Base-by-base conservation (phyloP, 176 grass and related monocot species). In the Musa troglodytarum region DNA sequence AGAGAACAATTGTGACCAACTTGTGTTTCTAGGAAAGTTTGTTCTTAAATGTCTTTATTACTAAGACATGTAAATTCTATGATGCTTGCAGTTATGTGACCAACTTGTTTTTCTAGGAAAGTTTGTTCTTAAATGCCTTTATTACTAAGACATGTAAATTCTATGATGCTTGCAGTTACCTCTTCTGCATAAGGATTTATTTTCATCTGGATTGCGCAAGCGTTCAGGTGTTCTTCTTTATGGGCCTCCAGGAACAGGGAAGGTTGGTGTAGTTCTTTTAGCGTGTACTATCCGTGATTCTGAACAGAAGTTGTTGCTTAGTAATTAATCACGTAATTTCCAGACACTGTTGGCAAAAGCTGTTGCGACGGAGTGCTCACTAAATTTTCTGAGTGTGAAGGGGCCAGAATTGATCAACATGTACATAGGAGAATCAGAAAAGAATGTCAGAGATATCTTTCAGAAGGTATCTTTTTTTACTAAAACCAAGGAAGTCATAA, bases 401-500 rank as follows among this genome's bases (percentile, higher is more conserved):
- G 94, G 94, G 68, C 94, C 94, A 24, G 90, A 98, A 74, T 52
- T 98, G 71, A 98, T 98, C 65, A 93, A 98, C 61, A 98, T 98
- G 94, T 98, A 98, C 63, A 89, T 98, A 78, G 94, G 94, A 76
- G 94, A 98, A 91, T 98, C 94, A 23, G 94, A 98, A 83, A 93
- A 93, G 72, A 98, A 98, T 82, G 94, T 98, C 55, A 87, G 88
- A 81, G 90, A 98, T 50, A 93, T 98, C 64, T 98, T 99, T 28
- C 84, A 89, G 63, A 99, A 99, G 95, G 88, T 98, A 83, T 16
- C 21, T 65, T 71, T 52, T 59, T 13, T 24, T 59, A 22, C 53
- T 55, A 21, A 53, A 76, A 49, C 13, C 43, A 69, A 49, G 53
- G 66, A 53, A 34, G 10, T 21, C 19, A 72, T 54, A 65, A 28